Conservation (phyloP, 257 asterid genomes). For the Solanum gandarillasii region DNA sequence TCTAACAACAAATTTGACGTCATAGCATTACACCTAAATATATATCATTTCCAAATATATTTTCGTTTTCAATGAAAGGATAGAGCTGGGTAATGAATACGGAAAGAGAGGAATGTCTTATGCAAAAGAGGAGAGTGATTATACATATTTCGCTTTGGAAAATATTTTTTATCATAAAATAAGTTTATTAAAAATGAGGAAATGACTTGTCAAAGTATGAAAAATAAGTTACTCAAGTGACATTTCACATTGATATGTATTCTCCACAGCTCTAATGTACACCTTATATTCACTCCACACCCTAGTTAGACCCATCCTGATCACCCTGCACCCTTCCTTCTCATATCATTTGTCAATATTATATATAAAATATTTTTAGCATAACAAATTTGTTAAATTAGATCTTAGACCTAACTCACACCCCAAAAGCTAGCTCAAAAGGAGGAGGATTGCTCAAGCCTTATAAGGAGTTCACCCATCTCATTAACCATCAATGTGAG, state of each 20-base stretch:
- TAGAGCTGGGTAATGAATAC: not conserved
- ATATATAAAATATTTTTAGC: too few species aligned
- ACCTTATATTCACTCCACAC: not conserved
- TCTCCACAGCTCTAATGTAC: not conserved
- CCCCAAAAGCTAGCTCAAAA: too few species aligned
- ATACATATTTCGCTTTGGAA: not conserved
- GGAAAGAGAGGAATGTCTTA: not conserved
- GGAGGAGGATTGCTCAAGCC: too few species aligned
- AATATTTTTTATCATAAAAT: too few species aligned
- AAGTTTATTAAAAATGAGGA: not conserved
- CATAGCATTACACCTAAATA: not conserved
- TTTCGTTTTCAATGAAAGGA: not conserved
- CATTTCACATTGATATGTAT: not conserved
- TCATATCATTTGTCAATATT: too few species aligned
- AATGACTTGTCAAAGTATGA: not conserved
- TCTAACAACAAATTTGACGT: not conserved
- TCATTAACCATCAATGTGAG: too few species aligned
- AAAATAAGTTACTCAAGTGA: too few species aligned
- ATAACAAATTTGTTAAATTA: not conserved
- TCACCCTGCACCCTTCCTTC: too few species aligned
- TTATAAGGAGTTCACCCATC: too few species aligned
- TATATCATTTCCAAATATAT: not conserved
- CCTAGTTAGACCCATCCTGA: too few species aligned
- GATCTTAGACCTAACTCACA: too few species aligned
- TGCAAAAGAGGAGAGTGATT: not conserved